Base-by-base conservation (phyloP, 352 stramenopile species). In the Globisporangium middletonii region DNA sequence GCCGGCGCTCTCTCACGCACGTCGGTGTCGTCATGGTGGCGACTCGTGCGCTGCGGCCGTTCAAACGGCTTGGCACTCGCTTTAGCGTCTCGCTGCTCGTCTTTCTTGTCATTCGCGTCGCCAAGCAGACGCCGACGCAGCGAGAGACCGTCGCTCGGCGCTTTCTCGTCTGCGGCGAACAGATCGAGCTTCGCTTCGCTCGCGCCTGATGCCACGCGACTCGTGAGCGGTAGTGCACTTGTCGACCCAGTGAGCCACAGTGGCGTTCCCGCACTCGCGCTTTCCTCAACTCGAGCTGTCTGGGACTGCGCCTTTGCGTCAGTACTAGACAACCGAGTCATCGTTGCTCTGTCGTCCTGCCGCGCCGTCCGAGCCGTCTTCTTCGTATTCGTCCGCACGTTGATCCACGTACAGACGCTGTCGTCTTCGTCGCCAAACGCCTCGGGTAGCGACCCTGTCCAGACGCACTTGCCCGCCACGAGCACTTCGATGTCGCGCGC, bases 361-460 rank as follows among this genome's bases (percentile, higher is more conserved):
- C 61, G 58, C 53, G 54, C 43, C 18, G 65, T 79, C 1, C 68
- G 62, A 42, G 63, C 16, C 9, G 68, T 66, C 46, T 86, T 88
- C 50, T 75, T 78, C 2, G 51, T 38, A 7, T 28, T 45, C 18
- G 63, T 44, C 5, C 65, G 60, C 12, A 91, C 68, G 45, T 74
- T 79, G 50, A 93, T 82, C 83, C 80, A 93, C 2, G 68, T 77
- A 38, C 83, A 93, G 1, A 67, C 51, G 45, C 74, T 87, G 30
- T 87, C 83, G 28, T 88, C 80, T 52, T 82, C 68, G 43, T 86
- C 67, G 0, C 80, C 83, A 61, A 80, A 88, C 0, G 71, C 85
- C 68, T 93, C 77, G 2, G 77, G 75, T 3, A 94, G 59, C 9
- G 84, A 94, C 2, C 84, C 84, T 1, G 69, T 88, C 84, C 84